Base-by-base conservation (phyloP, 1,284 basidiomycete species). In the Trametes pubescens region DNA sequence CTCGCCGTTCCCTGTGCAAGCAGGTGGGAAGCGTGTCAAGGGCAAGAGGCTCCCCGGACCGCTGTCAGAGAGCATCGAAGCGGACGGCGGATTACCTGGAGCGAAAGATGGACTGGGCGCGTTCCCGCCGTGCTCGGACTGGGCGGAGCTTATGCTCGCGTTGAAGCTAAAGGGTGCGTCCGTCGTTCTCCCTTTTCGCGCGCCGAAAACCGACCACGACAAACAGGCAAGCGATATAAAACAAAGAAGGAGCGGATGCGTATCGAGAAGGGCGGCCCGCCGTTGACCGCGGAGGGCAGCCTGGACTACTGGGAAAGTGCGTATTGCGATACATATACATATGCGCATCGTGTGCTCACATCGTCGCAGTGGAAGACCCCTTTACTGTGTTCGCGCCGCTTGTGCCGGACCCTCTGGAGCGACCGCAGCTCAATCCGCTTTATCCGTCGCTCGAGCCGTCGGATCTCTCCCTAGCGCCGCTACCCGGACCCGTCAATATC, bases 161-260 rank as follows among this genome's bases (percentile, higher is more conserved):
- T 75, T 92, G 44, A 93, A 92, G 75, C 76, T 91, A 55, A 91
- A 88, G 81, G 90, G 91, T 88, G 65, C 26, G 67, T 67, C 44
- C 35, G 0, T 53, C 34, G 35, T 49, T 22, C 11, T 16, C 10
- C n/a, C 2, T n/a, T 11, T 18, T 55, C 26, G 5, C 24, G 47
- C 26, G 10, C 14, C 47, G n/a, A 26, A 29, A 29, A n/a, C 43
- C 18, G 13, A 24, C 18, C 3, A 9, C 29, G 59, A n/a, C 49
- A 26, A 4, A 14, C 61, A 92, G 91, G 89, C 14, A 92, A 92
- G 71, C 83, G 85, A 24, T 91, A 91, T 72, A 85, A 84, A 59
- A 92, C 90, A 0, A 93, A 93, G 78, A 92, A 90, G 70, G 91
- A 93, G 69, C 81, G 91, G 14, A 69, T 92, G 64, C 81, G 88